phyloP scores from a whole-genome alignment of 805 yeast genomes.

The Candida loeiensis region DNA sequence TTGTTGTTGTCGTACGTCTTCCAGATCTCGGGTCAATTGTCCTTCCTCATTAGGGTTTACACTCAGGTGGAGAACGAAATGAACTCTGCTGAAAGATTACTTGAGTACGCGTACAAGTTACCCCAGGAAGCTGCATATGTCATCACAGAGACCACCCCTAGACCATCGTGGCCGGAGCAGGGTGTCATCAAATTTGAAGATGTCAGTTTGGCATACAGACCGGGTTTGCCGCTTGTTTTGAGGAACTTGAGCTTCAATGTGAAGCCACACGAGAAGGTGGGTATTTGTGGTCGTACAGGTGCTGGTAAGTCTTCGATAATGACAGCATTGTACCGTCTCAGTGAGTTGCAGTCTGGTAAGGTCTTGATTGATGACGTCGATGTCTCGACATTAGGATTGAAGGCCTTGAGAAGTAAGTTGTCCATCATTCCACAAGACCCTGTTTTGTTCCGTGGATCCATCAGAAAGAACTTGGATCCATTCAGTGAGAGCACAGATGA shows the following conservation, averaged over 20 bases:
- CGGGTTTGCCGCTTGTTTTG: conserved; percentile 57
- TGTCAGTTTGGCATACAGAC: conserved; percentile 55
- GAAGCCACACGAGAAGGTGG: conserved; percentile 63
- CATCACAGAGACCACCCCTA: conserved; percentile 44
- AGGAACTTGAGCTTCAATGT: conserved; percentile 43
- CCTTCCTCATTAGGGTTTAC: conserved; percentile 57
- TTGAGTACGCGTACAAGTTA: conserved; percentile 57
- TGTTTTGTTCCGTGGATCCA: conserved; percentile 56
- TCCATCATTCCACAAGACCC: conserved; percentile 75
- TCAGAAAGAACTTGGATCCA: conserved; percentile 62
- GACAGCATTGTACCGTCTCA: conserved; percentile 58
- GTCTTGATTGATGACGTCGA: conserved; percentile 59
- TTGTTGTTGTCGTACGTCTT: conserved; percentile 61
- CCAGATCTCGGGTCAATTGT: conserved; percentile 52
- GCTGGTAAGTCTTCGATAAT: conserved; percentile 75
- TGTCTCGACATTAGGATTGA: conserved; percentile 49
- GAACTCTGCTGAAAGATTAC: conserved; percentile 72
- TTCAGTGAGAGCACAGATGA: conserved; percentile 49
- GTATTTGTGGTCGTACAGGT: conserved; percentile 88
- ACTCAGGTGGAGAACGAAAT: conserved; percentile 74
- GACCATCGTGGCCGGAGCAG: conserved; percentile 46
- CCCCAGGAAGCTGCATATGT: conserved; percentile 65
- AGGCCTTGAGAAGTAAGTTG: conserved; percentile 52
- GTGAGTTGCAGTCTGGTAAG: conserved; percentile 47
- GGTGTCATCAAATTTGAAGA: conserved; percentile 48